A percentile compares a stretch with the other conserved stretches of the same genome.
Conservation (phyloP, 805 yeast genomes). For the Osmozyma mogii region DNA sequence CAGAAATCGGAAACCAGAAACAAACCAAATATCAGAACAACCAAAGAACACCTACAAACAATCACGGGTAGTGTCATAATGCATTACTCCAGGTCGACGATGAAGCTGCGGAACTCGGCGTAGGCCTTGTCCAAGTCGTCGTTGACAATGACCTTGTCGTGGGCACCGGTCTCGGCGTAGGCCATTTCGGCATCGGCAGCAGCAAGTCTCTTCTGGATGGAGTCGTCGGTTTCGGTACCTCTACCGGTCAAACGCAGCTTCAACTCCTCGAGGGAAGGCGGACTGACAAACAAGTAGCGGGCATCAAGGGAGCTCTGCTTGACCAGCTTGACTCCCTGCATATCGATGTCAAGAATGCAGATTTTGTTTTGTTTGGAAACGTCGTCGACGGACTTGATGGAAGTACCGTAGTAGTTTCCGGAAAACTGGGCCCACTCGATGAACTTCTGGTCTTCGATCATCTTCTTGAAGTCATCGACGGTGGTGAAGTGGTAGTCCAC, state of each 20-base stretch:
- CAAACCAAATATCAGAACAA: too few relatives aligned
- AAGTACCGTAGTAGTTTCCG: conserved; percentile 95
- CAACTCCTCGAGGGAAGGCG: conserved; percentile 82
- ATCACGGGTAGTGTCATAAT: too few relatives aligned
- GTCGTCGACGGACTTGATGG: conserved; percentile 75
- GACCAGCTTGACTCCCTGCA: conserved; percentile 96
- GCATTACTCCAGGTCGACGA: conserved; percentile 39
- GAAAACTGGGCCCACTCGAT: conserved; percentile 98
- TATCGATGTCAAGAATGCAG: conserved; percentile 93
- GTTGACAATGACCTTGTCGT: conserved; percentile 81
- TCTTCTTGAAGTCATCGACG: conserved; percentile 69
- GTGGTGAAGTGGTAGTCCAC: conserved; percentile 81
- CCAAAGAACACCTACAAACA: too few relatives aligned
- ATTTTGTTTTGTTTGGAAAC: conserved; percentile 58
- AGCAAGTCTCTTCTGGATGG: conserved; percentile 70
- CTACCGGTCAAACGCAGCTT: conserved; percentile 71
- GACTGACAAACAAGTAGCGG: conserved; percentile 78
- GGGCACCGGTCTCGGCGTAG: conserved; percentile 85
- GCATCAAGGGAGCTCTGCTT: conserved; percentile 79
- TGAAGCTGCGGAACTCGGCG: conserved; percentile 67
- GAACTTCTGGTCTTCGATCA: conserved; percentile 70
- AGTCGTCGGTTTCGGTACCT: conserved; percentile 92
- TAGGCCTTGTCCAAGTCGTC: conserved; percentile 90
- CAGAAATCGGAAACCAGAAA: too few relatives aligned
- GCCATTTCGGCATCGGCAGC: conserved; percentile 89